A percentile compares a stretch with the other conserved stretches of the same genome.
Evolutionary conservation across 1,284 basidiomycete species (phyloP).

Genomic region (Polyporus tsugae): DNA sequence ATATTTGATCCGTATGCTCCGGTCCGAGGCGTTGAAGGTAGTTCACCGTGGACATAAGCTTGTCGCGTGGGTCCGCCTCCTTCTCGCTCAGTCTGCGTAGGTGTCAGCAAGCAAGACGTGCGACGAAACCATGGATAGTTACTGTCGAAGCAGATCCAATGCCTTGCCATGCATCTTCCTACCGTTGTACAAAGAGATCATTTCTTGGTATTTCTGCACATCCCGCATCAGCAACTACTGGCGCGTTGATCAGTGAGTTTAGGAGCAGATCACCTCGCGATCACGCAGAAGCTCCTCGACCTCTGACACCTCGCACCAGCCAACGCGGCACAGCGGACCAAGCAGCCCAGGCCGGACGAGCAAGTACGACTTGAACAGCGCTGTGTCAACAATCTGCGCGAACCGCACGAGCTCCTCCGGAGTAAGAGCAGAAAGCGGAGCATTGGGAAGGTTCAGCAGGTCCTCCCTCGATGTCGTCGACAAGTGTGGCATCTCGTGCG

Average conservation of each 20-base stretch:
- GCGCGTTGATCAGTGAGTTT: not conserved
- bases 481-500: conserved; percentile 67
- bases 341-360: conserved; percentile 85
- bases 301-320: conserved; percentile 97
- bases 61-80: conserved; percentile 82
- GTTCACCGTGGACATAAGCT: conserved; percentile 83
- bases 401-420: conserved; percentile 86
- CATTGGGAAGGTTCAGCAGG: conserved; percentile 78
- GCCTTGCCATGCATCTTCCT: conserved; percentile 97
- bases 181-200: conserved; percentile 92
- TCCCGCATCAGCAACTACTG: not conserved
- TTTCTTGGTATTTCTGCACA: conserved; percentile 86
- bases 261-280: conserved; percentile 64
- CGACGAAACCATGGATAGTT: conserved; percentile 40
- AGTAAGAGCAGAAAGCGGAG: conserved; percentile 72
- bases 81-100: conserved; percentile 75
- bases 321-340: conserved; percentile 88
- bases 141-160: conserved; percentile 84
- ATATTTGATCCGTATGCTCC: conserved; percentile 81
- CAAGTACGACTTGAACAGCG: conserved; percentile 93
- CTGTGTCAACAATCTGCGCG: conserved; percentile 96
- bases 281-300: conserved; percentile 90
- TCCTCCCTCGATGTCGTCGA: conserved; percentile 76
- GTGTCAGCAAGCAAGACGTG: conserved; percentile 11
- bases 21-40: conserved; percentile 94